A percentile compares a stretch with the other conserved stretches of the same genome.
Conservation (phyloP, 176 grass and related monocot genomes). For the Carex pumila region DNA sequence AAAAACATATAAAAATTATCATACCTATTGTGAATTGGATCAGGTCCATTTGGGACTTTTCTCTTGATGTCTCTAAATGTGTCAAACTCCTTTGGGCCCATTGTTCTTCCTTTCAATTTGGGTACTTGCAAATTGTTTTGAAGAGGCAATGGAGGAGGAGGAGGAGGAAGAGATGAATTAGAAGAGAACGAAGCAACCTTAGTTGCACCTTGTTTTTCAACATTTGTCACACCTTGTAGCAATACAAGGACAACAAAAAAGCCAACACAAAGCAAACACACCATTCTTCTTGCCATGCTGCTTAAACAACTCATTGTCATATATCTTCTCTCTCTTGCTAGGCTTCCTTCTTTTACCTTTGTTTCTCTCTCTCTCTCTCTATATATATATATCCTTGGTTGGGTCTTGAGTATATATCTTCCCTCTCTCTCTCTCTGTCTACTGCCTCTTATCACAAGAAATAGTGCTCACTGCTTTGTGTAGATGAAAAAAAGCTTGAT, state of each 20-base stretch:
- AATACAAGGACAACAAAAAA: constrained; percentile 3
- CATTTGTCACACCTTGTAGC: background rate
- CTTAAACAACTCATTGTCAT: background rate
- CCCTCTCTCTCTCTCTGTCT: background rate
- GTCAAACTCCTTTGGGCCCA: constrained; percentile 6
- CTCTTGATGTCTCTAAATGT: constrained; percentile 47
- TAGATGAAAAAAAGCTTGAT: background rate
- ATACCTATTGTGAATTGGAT: constrained; percentile 90
- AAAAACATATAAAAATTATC: no score
- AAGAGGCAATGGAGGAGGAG: background rate
- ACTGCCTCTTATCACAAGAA: constrained; percentile 1
- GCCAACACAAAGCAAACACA: constrained; percentile 5
- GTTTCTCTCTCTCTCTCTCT: background rate
- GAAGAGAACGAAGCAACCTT: background rate
- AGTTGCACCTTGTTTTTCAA: background rate
- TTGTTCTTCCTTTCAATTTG: constrained; percentile 11
- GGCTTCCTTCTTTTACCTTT: background rate
- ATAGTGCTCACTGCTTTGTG: background rate
- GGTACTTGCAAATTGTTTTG: background rate
- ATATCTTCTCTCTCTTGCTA: background rate
- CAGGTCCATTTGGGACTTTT: constrained; percentile 79
- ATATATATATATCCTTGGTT: background rate
- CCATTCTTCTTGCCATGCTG: background rate
- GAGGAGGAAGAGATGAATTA: background rate
- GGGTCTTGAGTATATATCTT: background rate